Base-by-base conservation (phyloP, 164 flowering plant genomes). In the Vitis rotundifolia region DNA sequence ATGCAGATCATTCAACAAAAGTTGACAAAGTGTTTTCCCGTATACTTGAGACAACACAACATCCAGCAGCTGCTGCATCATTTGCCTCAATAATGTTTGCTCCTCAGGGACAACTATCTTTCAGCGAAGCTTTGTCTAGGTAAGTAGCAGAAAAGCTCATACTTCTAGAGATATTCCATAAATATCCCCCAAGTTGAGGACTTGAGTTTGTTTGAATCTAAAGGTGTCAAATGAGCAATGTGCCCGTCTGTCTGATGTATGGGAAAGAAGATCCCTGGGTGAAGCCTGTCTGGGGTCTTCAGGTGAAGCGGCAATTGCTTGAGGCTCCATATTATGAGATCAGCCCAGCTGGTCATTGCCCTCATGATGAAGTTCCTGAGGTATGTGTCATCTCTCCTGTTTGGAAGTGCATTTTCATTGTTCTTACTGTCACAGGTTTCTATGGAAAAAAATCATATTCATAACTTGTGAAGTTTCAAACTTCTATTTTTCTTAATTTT, bases 221-320 rank as follows among this genome's bases (percentile, higher is more conserved):
- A 71, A 95, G 98, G 84, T 92, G 98, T 69, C 73, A 76, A 60
- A 74, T 69, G 80, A 85, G 82, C 73, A 73, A 77, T 54, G 64
- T 89, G 60, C 97, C 97, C 5, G 77, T 95, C 50, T 92, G 94
- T 74, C 94, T 95, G 64, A 78, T 90, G 88, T 92, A 95, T 73
- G 99, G 99, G 65, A 95, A 89, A 82, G 98, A 95, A 81, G 99
- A 95, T 68, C 99, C 99, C 0, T 95, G 99, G 99, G 97, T 92
- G 74, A 87, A 28, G 71, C 97, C 99, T 54, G 51, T 91, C 47
- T 92, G 97, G 94, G 99, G 97, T 16, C 82, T 71, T 64, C 85
- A 82, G 75, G 91, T 92, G 66, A 95, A 95, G 77, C 66, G 64
- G 31, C 87, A 87, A 75, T 62, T 95, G 29, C 96, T 96, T 57